Evolutionary conservation across 2,329 filamentous ascomycete species (phyloP), one percentile per base, ranked within the genome.

Genomic region (Colletotrichum godetiae): DNA sequence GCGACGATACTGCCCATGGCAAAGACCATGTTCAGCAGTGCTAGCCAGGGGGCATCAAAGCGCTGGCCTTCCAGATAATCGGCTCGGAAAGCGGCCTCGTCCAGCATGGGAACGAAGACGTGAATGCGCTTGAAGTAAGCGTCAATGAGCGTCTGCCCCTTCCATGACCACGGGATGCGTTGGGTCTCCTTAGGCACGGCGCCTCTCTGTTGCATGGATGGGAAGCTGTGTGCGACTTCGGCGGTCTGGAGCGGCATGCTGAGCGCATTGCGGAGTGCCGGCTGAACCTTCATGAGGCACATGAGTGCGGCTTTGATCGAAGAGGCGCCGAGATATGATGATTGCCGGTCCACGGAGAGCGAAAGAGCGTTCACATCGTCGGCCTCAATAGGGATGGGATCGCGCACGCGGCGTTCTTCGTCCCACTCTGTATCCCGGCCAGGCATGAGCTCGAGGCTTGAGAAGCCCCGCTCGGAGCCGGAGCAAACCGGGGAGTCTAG

Each of bases 111-210:
- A 4, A 92, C 88, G 76, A 94, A 92, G 1, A 92, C 89, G 74
- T 95, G 93, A 29, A 93, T 89, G 37, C 91, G 88, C 76, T 92
- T 91, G 80, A 95, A 95, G 80, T 94, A 95, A n/a, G 92, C 91
- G 76, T 94, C 91, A 53, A 94, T 90, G 11, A 94, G 84, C 6
- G 90, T 90, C 79, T 93, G 90, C 19, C 92, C 92, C 76, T 93
- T 92, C 79, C 88, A 89, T 19, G 89, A 88, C 86, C 90, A 89
- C 49, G 89, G 81, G 31, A 91, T 85, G 59, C 86, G 83, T 74
- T 86, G 84, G 2, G 83, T 85, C 55, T 89, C 86, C 66, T 87
- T 86, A 2, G 84, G 81, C 2, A 81, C 81, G n/a, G 81, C 77
- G 31, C 83, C 80, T 76, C 84, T 86, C 67, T 85, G 83, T 63